Conservation (phyloP, 345 rosid genomes). For the Combretum micranthum region DNA sequence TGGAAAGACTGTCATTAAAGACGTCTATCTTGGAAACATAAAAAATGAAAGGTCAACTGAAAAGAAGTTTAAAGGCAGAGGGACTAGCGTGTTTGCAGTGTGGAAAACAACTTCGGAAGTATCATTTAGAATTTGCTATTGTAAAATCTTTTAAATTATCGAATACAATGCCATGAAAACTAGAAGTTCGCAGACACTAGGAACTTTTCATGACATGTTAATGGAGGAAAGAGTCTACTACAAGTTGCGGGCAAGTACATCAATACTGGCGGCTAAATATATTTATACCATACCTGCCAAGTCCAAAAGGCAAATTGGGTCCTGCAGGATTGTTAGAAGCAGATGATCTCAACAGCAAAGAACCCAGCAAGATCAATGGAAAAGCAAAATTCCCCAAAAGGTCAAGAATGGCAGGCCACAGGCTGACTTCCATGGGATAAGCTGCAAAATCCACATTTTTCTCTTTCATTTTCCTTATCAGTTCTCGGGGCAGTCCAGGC, state of each 20-base stretch:
- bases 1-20: too few relatives aligned
- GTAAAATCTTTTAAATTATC: too few relatives aligned
- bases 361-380: constrained; percentile 55
- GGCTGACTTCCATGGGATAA: constrained; percentile 42
- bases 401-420: constrained; percentile 39
- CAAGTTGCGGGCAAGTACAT: too few relatives aligned
- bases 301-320: constrained; percentile 68
- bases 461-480: constrained; percentile 56
- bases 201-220: too few relatives aligned
- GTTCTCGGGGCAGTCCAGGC: constrained; percentile 52
- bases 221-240: too few relatives aligned
- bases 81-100: too few relatives aligned
- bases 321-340: constrained; percentile 38
- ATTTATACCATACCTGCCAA: constrained; percentile 36
- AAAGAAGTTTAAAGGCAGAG: too few relatives aligned
- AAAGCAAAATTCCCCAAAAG: constrained; percentile 54
- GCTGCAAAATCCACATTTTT: constrained; percentile 63
- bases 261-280: background rate
- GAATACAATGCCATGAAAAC: background rate
- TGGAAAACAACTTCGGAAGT: too few relatives aligned
- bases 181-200: background rate
- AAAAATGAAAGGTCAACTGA: too few relatives aligned
- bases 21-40: too few relatives aligned
- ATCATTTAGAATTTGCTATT: too few relatives aligned
- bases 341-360: constrained; percentile 36